Conservation (phyloP, 2,329 filamentous ascomycete genomes). For the Fusarium albosuccineum region DNA sequence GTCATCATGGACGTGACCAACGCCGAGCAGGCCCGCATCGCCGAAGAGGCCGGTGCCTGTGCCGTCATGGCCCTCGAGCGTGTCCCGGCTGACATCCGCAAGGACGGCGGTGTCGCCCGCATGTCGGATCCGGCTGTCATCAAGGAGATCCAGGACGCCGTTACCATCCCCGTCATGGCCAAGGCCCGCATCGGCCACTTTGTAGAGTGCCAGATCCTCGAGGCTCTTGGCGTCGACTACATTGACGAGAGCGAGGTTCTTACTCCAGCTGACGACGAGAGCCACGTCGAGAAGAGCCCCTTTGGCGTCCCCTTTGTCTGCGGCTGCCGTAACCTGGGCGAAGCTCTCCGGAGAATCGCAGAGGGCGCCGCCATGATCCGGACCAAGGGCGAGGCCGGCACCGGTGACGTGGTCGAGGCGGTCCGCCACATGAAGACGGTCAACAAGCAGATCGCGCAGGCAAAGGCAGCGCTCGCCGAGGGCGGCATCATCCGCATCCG, state of each 20-base stretch:
- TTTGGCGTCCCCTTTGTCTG: conserved; percentile 95
- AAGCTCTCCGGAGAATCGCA: conserved; percentile 89
- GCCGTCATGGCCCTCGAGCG: conserved; percentile 99
- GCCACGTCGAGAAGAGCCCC: conserved; percentile 90
- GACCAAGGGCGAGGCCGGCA: conserved; percentile 98
- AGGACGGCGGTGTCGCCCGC: conserved; percentile 90
- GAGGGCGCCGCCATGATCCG: conserved; percentile 99
- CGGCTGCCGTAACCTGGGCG: conserved; percentile 93
- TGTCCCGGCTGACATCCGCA: conserved; percentile 95
- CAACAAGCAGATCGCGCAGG: conserved; percentile 82
- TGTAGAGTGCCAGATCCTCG: conserved; percentile 98
- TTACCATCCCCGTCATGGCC: conserved; percentile 99
- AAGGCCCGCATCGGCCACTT: conserved; percentile 98
- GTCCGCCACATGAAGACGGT: conserved; percentile 96
- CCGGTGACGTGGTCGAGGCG: conserved; percentile 96
- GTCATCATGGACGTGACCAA: conserved; percentile 99
- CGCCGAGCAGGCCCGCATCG: conserved; percentile 93
- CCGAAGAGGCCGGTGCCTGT: conserved; percentile 94
- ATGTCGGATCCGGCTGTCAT: conserved; percentile 98
- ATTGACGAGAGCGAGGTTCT: conserved; percentile 98
- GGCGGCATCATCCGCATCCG: conserved; percentile 69
- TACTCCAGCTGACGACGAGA: conserved; percentile 89
- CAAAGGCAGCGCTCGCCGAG: conserved; percentile 77
- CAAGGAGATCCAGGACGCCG: conserved; percentile 92
- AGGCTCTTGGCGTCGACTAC: conserved; percentile 95